Evolutionary conservation across 2,329 filamentous ascomycete species (phyloP).

Genomic region (Colletotrichum cordylinicola): DNA sequence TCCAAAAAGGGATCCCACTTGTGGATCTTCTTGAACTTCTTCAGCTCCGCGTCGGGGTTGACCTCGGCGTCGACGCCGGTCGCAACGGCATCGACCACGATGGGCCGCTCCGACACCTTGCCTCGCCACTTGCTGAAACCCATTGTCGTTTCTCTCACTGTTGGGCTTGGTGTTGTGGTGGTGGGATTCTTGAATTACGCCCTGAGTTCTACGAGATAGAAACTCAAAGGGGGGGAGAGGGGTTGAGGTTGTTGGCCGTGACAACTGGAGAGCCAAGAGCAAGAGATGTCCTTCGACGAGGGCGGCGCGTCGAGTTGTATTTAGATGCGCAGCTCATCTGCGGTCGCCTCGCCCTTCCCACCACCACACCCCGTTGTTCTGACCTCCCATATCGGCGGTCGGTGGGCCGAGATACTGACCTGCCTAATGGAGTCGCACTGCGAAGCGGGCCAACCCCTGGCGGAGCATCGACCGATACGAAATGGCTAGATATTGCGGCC

Average conservation of each 20-base stretch:
- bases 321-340: neutral
- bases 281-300: neutral
- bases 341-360: neutral
- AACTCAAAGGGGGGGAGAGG: conserved; percentile 8
- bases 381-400: conserved; percentile 1
- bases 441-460: conserved; percentile 14
- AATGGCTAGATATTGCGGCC: neutral
- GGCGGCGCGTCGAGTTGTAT: conserved; percentile 9
- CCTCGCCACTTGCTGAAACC: conserved; percentile 47
- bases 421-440: conserved; percentile 13
- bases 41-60: conserved; percentile 41
- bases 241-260: neutral
- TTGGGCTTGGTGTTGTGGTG: neutral
- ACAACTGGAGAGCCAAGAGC: neutral
- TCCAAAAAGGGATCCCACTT: conserved; percentile 64
- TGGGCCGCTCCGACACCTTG: conserved; percentile 48
- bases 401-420: conserved; percentile 17
- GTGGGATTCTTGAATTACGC: neutral
- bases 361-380: neutral
- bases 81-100: conserved; percentile 39
- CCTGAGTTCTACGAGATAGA: conserved; percentile 2
- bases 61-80: conserved; percentile 45
- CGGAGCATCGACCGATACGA: conserved; percentile 7
- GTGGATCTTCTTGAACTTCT: conserved; percentile 54
- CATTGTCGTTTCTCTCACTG: neutral